phyloP scores from a whole-genome alignment of 768 basidiomycete species.

The Dentipellis sp. region DNA sequence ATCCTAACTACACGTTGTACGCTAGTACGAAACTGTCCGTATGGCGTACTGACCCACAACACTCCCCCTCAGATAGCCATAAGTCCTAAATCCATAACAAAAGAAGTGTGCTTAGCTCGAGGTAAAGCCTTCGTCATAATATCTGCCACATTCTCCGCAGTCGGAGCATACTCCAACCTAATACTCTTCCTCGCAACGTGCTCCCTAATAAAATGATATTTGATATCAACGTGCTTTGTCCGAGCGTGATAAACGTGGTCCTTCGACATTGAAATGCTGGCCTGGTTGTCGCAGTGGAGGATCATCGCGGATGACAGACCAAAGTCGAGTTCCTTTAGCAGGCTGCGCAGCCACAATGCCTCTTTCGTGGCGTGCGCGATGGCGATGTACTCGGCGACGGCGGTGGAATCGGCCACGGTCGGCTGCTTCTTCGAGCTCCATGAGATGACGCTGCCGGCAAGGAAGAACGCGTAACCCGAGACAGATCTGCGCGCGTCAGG shows the following conservation, averaged over 20 bases:
- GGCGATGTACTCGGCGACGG: conserved; percentile 32
- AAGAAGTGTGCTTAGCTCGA: background rate
- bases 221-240: conserved; percentile 23
- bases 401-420: conserved; percentile 26
- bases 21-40: no score
- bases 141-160: background rate
- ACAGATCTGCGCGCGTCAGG: background rate
- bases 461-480: background rate
- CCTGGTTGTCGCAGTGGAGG: conserved; percentile 8
- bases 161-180: background rate
- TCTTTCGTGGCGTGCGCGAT: conserved; percentile 19
- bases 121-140: background rate
- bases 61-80: background rate
- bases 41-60: no score
- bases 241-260: conserved; percentile 16
- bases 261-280: conserved; percentile 7
- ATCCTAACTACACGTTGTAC: no score
- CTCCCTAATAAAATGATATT: conserved; percentile 20
- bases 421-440: conserved; percentile 25
- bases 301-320: background rate
- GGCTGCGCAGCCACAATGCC: conserved; percentile 13
- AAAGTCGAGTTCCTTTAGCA: conserved; percentile 4
- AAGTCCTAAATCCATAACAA: background rate
- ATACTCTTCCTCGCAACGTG: conserved; percentile 3
- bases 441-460: background rate